Conservation (phyloP, 495 filamentous ascomycete species). For the Aspergillus heteromorphus region DNA sequence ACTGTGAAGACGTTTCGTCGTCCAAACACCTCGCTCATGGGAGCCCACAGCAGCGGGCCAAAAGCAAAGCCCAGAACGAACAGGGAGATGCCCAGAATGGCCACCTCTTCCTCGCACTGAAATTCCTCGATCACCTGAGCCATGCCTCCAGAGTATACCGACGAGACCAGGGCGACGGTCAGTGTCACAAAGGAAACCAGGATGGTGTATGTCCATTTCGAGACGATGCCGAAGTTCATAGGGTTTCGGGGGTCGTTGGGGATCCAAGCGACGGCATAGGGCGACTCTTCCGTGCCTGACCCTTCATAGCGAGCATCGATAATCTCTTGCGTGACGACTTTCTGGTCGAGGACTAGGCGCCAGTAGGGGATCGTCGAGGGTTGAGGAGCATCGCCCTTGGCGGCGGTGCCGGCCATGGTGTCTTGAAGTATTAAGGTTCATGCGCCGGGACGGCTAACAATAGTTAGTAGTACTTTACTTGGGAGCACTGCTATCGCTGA, state of each 20-base stretch:
- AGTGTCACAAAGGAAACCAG: not conserved
- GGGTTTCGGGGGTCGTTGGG: slow-evolving; percentile 1
- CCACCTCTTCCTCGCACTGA: not conserved
- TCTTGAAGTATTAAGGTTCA: not conserved
- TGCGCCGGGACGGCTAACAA: too few species aligned
- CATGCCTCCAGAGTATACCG: slow-evolving; percentile 1
- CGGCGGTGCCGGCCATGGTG: not conserved
- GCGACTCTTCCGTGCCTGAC: slow-evolving; percentile 50
- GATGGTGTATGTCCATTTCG: not conserved
- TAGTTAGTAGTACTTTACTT: too few species aligned
- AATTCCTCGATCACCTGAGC: not conserved
- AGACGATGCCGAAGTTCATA: not conserved
- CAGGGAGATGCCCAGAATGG: not conserved
- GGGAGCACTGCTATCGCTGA: too few species aligned
- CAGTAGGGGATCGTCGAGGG: slow-evolving; percentile 18
- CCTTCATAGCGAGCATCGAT: slow-evolving; percentile 51
- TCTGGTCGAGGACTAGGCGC: slow-evolving; percentile 21
- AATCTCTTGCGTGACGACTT: slow-evolving; percentile 33
- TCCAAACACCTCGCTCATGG: not conserved
- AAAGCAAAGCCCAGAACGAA: not conserved
- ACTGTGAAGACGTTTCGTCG: not conserved
- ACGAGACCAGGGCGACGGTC: not conserved
- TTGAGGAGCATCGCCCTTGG: not conserved
- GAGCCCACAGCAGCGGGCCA: slow-evolving; percentile 1
- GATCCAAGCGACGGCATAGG: not conserved